Evolutionary conservation across 305 asterid genomes (phyloP).

Genomic region (Fraxinus platypoda): DNA sequence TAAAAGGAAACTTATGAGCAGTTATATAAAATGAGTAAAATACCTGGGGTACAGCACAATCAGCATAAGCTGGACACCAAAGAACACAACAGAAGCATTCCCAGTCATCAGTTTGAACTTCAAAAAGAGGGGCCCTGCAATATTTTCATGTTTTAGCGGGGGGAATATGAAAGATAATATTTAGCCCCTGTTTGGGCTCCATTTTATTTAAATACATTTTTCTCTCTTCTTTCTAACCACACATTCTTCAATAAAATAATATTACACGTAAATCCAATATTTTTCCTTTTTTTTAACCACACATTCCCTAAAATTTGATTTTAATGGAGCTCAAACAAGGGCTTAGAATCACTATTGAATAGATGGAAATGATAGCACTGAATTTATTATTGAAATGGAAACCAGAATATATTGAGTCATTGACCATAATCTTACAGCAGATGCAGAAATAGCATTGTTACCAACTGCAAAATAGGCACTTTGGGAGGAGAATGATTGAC

Average conservation of each 20-base stretch:
- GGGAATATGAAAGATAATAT: constrained; percentile 2
- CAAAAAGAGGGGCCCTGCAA: constrained; percentile 75
- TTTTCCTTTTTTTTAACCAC: no score
- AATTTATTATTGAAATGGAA: neutral
- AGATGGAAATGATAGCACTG: constrained; percentile 9
- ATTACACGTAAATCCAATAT: no score
- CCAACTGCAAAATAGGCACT: neutral
- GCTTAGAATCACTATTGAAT: neutral
- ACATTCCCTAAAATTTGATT: no score
- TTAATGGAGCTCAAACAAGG: no score
- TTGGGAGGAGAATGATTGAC: neutral
- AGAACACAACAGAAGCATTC: constrained; percentile 74
- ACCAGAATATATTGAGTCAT: neutral
- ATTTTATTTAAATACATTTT: no score
- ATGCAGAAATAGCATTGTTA: neutral
- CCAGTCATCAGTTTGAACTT: constrained; percentile 82
- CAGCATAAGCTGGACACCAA: constrained; percentile 90
- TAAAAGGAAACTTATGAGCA: neutral
- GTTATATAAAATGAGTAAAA: constrained; percentile 5
- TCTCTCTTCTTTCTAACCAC: no score
- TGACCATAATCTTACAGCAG: neutral
- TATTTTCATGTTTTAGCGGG: constrained; percentile 14
- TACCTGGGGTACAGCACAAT: constrained; percentile 93
- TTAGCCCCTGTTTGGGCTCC: neutral
- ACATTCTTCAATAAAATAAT: no score